Percentiles rank a stretch among this genome's conserved stretches.
These are phyloP conservation scores for Capniomyces stellatus DNA, from an alignment of 371 early-diverging fungal genomes.

Conservation along the genomic window DNA sequence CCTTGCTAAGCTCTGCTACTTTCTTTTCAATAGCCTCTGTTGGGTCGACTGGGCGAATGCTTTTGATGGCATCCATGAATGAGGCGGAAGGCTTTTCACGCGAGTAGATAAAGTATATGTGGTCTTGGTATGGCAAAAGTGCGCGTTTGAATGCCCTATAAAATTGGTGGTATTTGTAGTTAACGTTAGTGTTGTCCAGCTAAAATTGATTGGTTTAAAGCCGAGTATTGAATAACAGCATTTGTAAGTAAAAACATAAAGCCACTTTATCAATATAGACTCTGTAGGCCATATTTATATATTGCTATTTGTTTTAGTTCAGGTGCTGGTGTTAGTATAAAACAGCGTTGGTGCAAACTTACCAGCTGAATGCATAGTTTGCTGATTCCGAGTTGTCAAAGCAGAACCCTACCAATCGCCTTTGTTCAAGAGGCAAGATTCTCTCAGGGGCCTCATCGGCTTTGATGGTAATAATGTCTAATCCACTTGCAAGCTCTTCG, in stretches of 20 bases:
- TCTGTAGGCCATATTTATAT: too few species aligned
- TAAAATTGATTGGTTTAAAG: too few species aligned
- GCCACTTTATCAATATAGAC: too few species aligned
- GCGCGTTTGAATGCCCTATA: slow-evolving; percentile 4
- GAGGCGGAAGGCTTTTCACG: background rate
- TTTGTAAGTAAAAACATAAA: too few species aligned
- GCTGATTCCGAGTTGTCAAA: slow-evolving; percentile 4
- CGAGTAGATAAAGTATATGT: slow-evolving; percentile 1
- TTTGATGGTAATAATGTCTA: background rate
- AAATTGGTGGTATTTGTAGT: background rate
- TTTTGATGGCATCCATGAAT: background rate
- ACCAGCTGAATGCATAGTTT: slow-evolving; percentile 5
- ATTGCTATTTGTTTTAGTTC: too few species aligned
- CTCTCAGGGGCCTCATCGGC: background rate
- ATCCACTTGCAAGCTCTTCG: background rate
- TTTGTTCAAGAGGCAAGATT: background rate
- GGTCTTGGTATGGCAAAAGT: slow-evolving; percentile 5
- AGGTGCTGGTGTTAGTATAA: too few species aligned
- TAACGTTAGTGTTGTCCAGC: too few species aligned
- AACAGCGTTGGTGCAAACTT: background rate
- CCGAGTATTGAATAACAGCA: too few species aligned
- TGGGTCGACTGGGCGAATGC: background rate
- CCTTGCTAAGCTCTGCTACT: background rate
- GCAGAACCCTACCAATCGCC: slow-evolving; percentile 3
- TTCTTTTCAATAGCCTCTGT: background rate